Conservation (phyloP, 345 rosid genomes). For the Linum tenue region DNA sequence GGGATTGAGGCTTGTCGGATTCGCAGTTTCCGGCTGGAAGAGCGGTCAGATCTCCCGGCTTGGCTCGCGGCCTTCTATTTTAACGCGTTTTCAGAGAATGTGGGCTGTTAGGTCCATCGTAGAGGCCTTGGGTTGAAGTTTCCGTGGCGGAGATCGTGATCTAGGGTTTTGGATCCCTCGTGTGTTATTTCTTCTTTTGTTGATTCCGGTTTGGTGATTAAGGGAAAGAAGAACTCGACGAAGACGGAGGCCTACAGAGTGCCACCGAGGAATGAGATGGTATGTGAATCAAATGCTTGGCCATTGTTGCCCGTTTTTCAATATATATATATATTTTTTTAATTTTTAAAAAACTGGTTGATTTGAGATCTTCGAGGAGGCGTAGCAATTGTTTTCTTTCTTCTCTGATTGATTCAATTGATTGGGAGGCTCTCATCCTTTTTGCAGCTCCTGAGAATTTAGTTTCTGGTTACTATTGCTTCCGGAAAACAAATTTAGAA, state of each 20-base stretch:
- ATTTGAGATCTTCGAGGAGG: neutral
- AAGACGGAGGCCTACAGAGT: slow-evolving; percentile 55
- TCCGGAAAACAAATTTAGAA: neutral
- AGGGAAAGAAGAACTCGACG: slow-evolving; percentile 11
- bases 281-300: slow-evolving; percentile 22
- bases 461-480: neutral
- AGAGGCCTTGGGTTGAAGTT: slow-evolving; percentile 26
- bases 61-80: slow-evolving; percentile 29
- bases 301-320: neutral
- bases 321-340: neutral
- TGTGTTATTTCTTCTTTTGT: slow-evolving; percentile 12
- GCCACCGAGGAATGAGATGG: slow-evolving; percentile 82
- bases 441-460: neutral
- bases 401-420: neutral
- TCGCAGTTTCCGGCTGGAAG: slow-evolving; percentile 6
- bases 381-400: neutral
- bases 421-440: neutral
- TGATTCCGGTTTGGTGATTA: slow-evolving; percentile 7
- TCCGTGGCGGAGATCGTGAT: slow-evolving; percentile 39
- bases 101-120: slow-evolving; percentile 37
- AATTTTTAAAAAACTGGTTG: neutral
- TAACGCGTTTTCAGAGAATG: slow-evolving; percentile 53
- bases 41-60: slow-evolving; percentile 54
- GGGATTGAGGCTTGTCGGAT: neutral
- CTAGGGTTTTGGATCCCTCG: slow-evolving; percentile 49